phyloP scores from a whole-genome alignment of 2,329 filamentous ascomycete species.

The Elsinoe batatas region DNA sequence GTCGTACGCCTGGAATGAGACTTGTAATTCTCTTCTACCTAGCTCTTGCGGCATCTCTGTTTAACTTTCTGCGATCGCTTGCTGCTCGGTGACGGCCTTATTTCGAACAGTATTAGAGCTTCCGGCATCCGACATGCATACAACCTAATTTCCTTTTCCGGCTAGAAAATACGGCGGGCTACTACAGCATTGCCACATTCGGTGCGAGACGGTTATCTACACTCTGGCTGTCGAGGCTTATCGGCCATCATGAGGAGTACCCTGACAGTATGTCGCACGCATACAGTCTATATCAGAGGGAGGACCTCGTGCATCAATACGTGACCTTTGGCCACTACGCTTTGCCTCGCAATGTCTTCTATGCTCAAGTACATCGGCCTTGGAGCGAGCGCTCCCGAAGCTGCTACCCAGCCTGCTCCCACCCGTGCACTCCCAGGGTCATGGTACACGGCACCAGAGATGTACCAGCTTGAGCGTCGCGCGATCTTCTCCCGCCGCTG shows the following conservation, averaged over 20 bases:
- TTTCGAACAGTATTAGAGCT: too few species aligned
- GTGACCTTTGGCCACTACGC: background rate
- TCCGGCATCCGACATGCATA: too few species aligned
- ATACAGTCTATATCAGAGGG: too few species aligned
- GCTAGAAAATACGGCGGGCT: too few species aligned
- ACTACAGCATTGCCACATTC: too few species aligned
- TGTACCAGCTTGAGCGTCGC: constrained; percentile 48
- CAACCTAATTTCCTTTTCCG: too few species aligned
- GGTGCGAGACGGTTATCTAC: too few species aligned
- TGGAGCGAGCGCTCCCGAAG: constrained; percentile 20
- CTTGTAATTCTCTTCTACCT: background rate
- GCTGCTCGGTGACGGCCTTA: background rate
- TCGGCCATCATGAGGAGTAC: too few species aligned
- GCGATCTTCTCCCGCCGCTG: constrained; percentile 50
- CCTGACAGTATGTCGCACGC: too few species aligned
- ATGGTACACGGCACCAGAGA: constrained; percentile 45
- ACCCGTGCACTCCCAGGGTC: constrained; percentile 39
- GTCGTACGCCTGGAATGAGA: too few species aligned
- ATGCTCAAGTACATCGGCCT: constrained; percentile 31
- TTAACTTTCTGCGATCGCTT: background rate
- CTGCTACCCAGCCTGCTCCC: constrained; percentile 23
- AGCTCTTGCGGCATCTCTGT: background rate
- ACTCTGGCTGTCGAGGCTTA: too few species aligned
- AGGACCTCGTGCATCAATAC: too few species aligned
- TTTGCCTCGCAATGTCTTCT: background rate